Evolutionary conservation across 495 filamentous ascomycete genomes (phyloP), one percentile per base, ranked within the genome.

Genomic region (Tetracladium setigerum): DNA sequence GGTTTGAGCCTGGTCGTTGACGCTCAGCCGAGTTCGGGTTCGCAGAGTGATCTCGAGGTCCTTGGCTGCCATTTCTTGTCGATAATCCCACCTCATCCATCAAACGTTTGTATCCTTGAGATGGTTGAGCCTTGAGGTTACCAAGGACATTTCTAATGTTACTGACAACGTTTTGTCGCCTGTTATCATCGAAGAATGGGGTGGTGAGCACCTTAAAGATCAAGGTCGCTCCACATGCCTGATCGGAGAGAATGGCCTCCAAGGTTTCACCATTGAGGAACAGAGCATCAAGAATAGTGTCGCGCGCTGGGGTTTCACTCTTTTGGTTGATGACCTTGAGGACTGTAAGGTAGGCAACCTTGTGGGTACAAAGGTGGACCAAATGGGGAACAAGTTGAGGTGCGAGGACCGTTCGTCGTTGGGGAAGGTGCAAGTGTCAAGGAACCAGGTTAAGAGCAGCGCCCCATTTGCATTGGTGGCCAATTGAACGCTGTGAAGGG

Each of bases 121-220:
- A 83, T 38, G 92, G 88, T 48, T 91, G 84, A 5, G 87, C 90
- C 67, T 98, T 98, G 53, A 97, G 77, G 52, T 84, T 84, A 36
- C 87, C 72, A 35, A 98, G 74, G 43, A 96, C 90, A 62, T 82
- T 86, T 50, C 89, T 85, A 27, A 98, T 87, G 43, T 88, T 95
- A 63, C 94, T 86, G 1, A 92, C 79, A 34, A 95, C 88, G 51
- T 95, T 85, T 24, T 75, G 71, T 30, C 92, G 83, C 67, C 95
- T 87, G 14, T 73, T 82, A 59, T 98, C 94, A 52, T 98, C 94
- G 53, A 96, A 91, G 80, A 95, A 97, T 1, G 94, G 92, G 10
- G 92, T 97, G 4, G 92, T 96, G 32, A 98, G 71, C 30, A 97
- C 88, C 73, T 98, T 98, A 77, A 95, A 97, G 61, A 96, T 95